Evolutionary conservation across 371 early-diverging fungal genomes (phyloP).

Genomic region (Mucor saturninus): DNA sequence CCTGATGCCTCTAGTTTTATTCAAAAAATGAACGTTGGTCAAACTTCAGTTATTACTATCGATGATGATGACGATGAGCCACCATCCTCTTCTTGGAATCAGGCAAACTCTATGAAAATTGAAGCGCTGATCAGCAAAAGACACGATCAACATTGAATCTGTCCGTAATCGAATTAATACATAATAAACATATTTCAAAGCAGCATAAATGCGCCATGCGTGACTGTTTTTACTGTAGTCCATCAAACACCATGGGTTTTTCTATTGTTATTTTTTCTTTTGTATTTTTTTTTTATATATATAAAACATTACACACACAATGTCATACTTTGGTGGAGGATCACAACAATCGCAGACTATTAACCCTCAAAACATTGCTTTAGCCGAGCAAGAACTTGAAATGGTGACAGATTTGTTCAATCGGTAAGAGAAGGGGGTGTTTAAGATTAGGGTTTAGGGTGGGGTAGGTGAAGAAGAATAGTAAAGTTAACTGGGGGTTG

Average conservation of each 20-base stretch:
- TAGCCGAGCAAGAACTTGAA: slow-evolving; percentile 86
- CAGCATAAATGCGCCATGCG: not conserved
- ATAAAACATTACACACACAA: slow-evolving; percentile 9
- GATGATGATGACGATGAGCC: slow-evolving; percentile 12
- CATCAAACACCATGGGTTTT: not conserved
- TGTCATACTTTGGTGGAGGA: slow-evolving; percentile 57
- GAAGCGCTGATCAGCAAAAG: slow-evolving; percentile 33
- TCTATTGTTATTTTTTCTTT: not conserved
- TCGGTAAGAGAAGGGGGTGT: slow-evolving; percentile 77
- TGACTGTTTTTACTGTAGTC: not conserved
- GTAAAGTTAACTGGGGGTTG: slow-evolving; percentile 44
- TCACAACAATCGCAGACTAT: slow-evolving; percentile 51
- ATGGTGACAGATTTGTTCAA: slow-evolving; percentile 84
- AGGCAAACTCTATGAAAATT: slow-evolving; percentile 35
- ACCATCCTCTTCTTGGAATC: slow-evolving; percentile 12
- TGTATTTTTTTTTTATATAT: not conserved
- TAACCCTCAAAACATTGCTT: slow-evolving; percentile 77
- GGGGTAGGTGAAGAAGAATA: slow-evolving; percentile 55
- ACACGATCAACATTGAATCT: not conserved
- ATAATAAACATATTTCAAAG: not conserved
- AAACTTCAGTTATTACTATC: slow-evolving; percentile 12
- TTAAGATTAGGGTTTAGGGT: slow-evolving; percentile 82
- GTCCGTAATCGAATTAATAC: not conserved
- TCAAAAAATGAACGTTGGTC: not conserved
- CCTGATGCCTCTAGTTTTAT: not conserved